These are phyloP conservation scores for Erythrobasidium yunnanense DNA, from an alignment of 768 basidiomycete genomes.

Conservation along the genomic window DNA sequence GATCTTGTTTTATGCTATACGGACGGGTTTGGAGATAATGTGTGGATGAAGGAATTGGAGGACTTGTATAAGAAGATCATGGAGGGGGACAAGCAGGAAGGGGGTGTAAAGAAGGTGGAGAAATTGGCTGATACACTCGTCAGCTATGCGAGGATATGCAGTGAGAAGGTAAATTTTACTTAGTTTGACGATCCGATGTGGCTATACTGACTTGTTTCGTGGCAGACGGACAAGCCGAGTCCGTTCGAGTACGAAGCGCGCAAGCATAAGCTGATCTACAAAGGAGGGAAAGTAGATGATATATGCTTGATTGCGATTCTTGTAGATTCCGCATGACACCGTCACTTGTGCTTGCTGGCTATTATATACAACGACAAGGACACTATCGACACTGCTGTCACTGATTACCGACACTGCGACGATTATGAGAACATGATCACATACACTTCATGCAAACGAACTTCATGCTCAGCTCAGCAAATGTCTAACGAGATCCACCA, in stretches of 20 bases:
- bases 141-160: conserved; percentile 18
- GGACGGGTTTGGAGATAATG: conserved; percentile 27
- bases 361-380: neutral
- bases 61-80: neutral
- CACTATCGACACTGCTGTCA: no score
- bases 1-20: conserved; percentile 8
- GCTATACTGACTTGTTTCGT: neutral
- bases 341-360: neutral
- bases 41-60: conserved; percentile 17
- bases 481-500: no score
- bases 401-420: no score
- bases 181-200: neutral
- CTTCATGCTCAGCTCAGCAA: no score
- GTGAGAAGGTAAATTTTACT: neutral
- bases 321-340: neutral
- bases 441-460: no score
- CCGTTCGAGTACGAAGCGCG: conserved; percentile 19
- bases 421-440: no score
- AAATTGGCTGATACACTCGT: conserved; percentile 8
- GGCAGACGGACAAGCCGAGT: conserved; percentile 12
- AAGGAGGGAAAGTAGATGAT: conserved; percentile 21
- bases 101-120: conserved; percentile 7
- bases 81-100: conserved; percentile 4
- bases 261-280: conserved; percentile 9
- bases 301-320: conserved; percentile 10